Base-by-base conservation (phyloP, 345 rosid species). In the Conringia planisiliqua region DNA sequence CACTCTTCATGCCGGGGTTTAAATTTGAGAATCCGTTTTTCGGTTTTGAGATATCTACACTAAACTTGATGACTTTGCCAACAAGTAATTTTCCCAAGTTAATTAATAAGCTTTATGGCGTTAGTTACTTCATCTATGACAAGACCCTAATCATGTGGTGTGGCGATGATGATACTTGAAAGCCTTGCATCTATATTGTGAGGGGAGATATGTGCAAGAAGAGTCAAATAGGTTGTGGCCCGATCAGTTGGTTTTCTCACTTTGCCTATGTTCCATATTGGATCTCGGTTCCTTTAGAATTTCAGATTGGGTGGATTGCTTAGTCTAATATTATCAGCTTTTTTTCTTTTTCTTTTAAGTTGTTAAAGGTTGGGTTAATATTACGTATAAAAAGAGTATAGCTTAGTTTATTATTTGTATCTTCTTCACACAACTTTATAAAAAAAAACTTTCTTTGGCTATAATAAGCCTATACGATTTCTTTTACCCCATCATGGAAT, bases 81-180 rank as follows among this genome's bases (percentile, higher is more conserved):
- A 24, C 16, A 24, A 51, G 1, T 24, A 24, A 20, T 36, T 57
- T 18, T 26, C 27, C 6, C 7, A 47, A 4, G 38, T 58, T 24
- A 13, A 6, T 1, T 51, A 3, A 11, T 10, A 14, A 24, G n/a
- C 1, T 0, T 22, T 1, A 16, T 47, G 0, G 17, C 20, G 4
- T 4, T 17, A 50, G 76, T 62, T 72, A 62, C 12, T 72, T 36
- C 32, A 29, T 62, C 33, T 51, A 9, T 62, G 76, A 39, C 33
- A 39, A 72, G 24, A 62, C 54, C 27, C 6, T 71, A 16, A 6
- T 33, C 57, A 61, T 71, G 48, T 71, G 48, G 33, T 35, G 58
- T 60, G 1, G 1, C 5, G 27, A 68, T 1, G 3, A n/a, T 26
- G 3, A 6, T 2, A n/a, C 8, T 47, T 3, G 5, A 33, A 5